phyloP scores from a whole-genome alignment of 1,139 yeast species.

The Sugiyamaella xylanicola region DNA sequence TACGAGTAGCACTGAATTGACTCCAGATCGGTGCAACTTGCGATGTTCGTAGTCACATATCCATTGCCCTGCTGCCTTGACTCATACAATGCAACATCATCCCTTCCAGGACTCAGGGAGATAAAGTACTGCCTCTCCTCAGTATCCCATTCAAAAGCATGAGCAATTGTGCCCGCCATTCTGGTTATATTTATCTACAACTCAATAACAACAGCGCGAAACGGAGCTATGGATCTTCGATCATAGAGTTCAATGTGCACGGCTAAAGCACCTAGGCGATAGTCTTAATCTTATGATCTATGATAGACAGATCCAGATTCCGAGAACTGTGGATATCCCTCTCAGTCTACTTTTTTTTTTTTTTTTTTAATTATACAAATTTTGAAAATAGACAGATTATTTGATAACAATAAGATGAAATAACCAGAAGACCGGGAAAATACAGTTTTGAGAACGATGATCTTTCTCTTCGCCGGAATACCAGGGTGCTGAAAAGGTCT shows the following conservation, averaged over 20 bases:
- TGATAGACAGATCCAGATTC: too few relatives aligned
- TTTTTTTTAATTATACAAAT: too few relatives aligned
- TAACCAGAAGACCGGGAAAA: too few relatives aligned
- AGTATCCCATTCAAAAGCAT: constrained; percentile 63
- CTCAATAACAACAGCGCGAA: not conserved
- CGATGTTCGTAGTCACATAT: constrained; percentile 28
- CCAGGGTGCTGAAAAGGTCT: too few relatives aligned
- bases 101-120: constrained; percentile 68
- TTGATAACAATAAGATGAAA: too few relatives aligned
- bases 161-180: constrained; percentile 44
- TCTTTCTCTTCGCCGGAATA: too few relatives aligned
- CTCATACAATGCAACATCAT: constrained; percentile 63
- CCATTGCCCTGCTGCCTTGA: constrained; percentile 42
- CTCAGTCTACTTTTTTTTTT: too few relatives aligned
- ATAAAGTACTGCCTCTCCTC: constrained; percentile 59
- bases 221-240: not conserved
- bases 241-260: not conserved
- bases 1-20: constrained; percentile 72
- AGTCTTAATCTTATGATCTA: too few relatives aligned
- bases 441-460: too few relatives aligned
- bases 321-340: too few relatives aligned
- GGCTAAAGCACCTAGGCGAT: too few relatives aligned
- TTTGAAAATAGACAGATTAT: too few relatives aligned
- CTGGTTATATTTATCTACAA: not conserved
- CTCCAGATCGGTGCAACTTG: constrained; percentile 65